A percentile compares a stretch with the other conserved stretches of the same genome.
Conservation (phyloP, 495 filamentous ascomycete genomes). For the Penicillium dipodomyicola region DNA sequence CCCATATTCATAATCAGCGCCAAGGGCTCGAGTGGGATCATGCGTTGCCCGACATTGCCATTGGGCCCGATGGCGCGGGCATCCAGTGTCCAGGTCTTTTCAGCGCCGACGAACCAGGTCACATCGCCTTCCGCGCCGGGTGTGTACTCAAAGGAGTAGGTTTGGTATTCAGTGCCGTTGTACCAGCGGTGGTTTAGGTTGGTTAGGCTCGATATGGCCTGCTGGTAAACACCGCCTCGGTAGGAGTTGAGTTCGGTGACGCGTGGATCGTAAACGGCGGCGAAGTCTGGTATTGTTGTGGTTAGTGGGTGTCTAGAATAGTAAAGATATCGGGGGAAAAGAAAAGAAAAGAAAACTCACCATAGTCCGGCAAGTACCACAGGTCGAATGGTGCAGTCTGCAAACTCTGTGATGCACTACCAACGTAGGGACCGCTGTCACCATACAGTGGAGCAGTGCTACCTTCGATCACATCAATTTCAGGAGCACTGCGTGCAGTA, state of each 20-base stretch:
- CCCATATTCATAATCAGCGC: conserved; percentile 68
- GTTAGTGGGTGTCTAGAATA: neutral
- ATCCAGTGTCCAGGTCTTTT: conserved; percentile 66
- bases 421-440: conserved; percentile 46
- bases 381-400: conserved; percentile 76
- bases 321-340: neutral
- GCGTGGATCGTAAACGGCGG: conserved; percentile 59
- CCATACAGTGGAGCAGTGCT: conserved; percentile 56
- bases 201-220: conserved; percentile 69
- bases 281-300: conserved; percentile 41
- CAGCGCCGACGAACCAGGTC: conserved; percentile 66
- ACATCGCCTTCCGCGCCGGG: conserved; percentile 61
- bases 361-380: conserved; percentile 71
- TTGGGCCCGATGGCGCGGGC: conserved; percentile 64
- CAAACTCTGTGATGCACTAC: conserved; percentile 66
- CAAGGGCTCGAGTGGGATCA: conserved; percentile 71
- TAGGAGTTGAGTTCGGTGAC: conserved; percentile 65
- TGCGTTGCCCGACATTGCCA: conserved; percentile 69
- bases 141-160: conserved; percentile 69
- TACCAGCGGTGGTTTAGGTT: conserved; percentile 78
- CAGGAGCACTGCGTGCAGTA: conserved; percentile 67
- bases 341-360: conserved; percentile 30
- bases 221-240: conserved; percentile 66
- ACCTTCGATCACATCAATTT: conserved; percentile 76
- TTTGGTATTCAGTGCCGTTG: conserved; percentile 68